phyloP scores from a whole-genome alignment of 805 yeast species.

The Tetrapisispora nanseiensis region DNA sequence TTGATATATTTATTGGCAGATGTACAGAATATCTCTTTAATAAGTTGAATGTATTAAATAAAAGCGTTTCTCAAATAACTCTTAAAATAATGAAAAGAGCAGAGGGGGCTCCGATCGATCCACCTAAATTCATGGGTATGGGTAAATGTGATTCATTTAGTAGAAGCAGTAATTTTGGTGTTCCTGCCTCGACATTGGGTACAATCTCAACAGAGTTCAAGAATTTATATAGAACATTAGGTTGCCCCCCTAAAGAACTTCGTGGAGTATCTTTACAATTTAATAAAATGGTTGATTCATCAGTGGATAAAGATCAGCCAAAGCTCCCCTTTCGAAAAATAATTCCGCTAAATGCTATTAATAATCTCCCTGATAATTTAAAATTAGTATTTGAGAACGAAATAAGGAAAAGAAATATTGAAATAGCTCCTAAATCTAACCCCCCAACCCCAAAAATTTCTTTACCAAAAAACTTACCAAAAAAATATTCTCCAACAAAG shows the following conservation, averaged over 20 bases:
- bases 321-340: constrained; percentile 1
- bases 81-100: constrained; percentile 59
- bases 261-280: constrained; percentile 73
- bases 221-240: constrained; percentile 43
- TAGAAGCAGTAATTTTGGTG: constrained; percentile 49
- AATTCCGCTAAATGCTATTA: constrained; percentile 3
- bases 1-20: constrained; percentile 50
- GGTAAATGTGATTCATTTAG: constrained; percentile 64
- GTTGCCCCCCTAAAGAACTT: constrained; percentile 55
- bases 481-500: constrained; percentile 21
- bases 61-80: constrained; percentile 48
- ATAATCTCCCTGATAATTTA: constrained; percentile 10
- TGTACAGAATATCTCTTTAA: constrained; percentile 50
- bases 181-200: constrained; percentile 51
- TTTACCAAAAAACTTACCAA: constrained; percentile 1
- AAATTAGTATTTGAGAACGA: constrained; percentile 12
- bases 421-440: constrained; percentile 3
- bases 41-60: constrained; percentile 39
- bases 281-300: constrained; percentile 41
- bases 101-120: constrained; percentile 56
- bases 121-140: constrained; percentile 76
- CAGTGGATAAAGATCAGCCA: constrained; percentile 9
- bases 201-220: constrained; percentile 51
- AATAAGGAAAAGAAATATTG: constrained; percentile 8
- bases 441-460: not conserved